phyloP scores from a whole-genome alignment of 805 yeast species.

The Yarrowia sp. region DNA sequence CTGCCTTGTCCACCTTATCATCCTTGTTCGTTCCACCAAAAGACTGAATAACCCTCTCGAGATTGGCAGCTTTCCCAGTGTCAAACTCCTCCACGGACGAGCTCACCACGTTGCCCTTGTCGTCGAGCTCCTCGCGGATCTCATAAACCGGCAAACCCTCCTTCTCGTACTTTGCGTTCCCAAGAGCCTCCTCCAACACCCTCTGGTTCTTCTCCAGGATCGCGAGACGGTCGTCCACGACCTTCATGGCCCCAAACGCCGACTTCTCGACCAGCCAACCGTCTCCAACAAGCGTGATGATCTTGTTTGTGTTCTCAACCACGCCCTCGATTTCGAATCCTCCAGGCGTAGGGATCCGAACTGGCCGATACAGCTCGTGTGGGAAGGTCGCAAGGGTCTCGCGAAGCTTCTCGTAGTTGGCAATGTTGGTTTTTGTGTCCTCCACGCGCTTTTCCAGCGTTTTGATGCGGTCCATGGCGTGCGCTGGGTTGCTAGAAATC shows the following conservation, averaged over 20 bases:
- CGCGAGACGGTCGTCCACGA: slow-evolving; percentile 5
- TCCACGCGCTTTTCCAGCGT: slow-evolving; percentile 6
- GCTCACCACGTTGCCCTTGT: slow-evolving; percentile 60
- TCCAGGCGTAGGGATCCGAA: slow-evolving; percentile 1
- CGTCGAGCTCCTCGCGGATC: slow-evolving; percentile 76
- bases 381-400: neutral
- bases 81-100: slow-evolving; percentile 44
- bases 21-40: neutral
- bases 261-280: slow-evolving; percentile 10
- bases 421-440: slow-evolving; percentile 10
- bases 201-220: neutral
- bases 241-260: neutral
- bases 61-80: slow-evolving; percentile 28
- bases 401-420: slow-evolving; percentile 16
- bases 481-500: neutral
- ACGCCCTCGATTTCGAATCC: neutral
- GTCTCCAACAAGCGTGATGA: slow-evolving; percentile 4
- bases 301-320: slow-evolving; percentile 17
- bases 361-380: slow-evolving; percentile 8
- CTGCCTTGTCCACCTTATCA: neutral
- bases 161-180: neutral
- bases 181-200: neutral
- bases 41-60: slow-evolving; percentile 32
- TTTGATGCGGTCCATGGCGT: slow-evolving; percentile 11
- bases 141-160: slow-evolving; percentile 69